These are phyloP conservation scores for Anastatica hierochuntica DNA, from an alignment of 345 rosid species.

Conservation along the genomic window DNA sequence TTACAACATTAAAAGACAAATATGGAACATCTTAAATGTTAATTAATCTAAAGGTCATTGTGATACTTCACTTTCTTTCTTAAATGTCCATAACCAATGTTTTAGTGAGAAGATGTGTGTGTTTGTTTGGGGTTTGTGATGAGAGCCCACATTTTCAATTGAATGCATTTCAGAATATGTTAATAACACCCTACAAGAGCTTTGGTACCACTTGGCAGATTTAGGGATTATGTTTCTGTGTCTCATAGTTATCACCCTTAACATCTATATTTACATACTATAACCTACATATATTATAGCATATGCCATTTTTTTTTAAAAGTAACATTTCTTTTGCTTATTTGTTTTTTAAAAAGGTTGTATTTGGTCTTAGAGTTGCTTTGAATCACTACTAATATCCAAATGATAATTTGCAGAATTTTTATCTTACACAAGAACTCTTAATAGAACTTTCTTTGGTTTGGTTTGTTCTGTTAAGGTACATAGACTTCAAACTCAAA, in stretches of 20 bases:
- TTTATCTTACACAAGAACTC: no score
- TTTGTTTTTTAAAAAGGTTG: no score
- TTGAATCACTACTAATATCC: no score
- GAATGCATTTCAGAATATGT: slow-evolving; percentile 11
- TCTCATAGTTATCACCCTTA: background rate
- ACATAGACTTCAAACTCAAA: no score
- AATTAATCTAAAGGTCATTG: background rate
- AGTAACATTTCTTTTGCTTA: no score
- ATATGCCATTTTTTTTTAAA: no score
- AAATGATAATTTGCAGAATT: no score
- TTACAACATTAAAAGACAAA: slow-evolving; percentile 19
- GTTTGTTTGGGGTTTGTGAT: background rate
- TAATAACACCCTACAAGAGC: background rate
- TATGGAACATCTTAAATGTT: slow-evolving; percentile 11
- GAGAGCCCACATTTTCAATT: slow-evolving; percentile 1
- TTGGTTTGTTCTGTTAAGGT: no score
- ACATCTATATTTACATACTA: no score
- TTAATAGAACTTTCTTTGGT: no score
- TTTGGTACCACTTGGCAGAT: slow-evolving; percentile 12
- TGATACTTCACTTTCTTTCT: slow-evolving; percentile 9
- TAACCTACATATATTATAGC: no score
- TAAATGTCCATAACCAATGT: background rate
- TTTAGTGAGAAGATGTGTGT: background rate
- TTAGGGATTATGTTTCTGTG: background rate
- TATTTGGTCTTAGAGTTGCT: no score